Base-by-base conservation (phyloP, 331 rosid genomes). In the Dryas integrifolia region DNA sequence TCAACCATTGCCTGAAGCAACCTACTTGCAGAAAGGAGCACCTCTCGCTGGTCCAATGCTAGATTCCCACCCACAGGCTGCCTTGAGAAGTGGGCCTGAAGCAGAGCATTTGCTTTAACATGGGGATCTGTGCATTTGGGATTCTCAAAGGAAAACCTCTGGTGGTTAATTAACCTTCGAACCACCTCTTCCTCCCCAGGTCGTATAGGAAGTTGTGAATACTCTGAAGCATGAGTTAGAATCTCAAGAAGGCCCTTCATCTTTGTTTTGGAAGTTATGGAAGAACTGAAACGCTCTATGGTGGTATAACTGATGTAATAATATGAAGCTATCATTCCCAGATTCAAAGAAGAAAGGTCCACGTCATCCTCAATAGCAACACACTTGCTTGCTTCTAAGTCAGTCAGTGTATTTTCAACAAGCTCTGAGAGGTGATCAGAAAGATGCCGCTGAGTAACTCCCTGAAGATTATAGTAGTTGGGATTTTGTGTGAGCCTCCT, bases 401-500 rank as follows among this genome's bases (percentile, higher is more conserved):
- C 89, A 40, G 82, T 94, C 88, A 91, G 73, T 1, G 95, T 94
- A 65, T 86, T 82, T 66, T 94, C 98, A 67, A 94, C 92, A 80
- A 91, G 86, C 81, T 94, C 98, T 7, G 97, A 94, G 57, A 94
- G 96, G 85, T 89, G 90, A 80, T 94, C 98, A 51, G 97, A 94
- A 61, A 94, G 92, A 86, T 94, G 98, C 57, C 92, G 85, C 75
- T 88, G 96, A 76, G 95, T 91, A 82, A 91, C 96, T 70, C 98
- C 98, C 84, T 91, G 97, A 65, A 94, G 87, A 83, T 94, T 94
- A 84, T 94, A 94, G 49, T 94, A 94, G 85, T 91, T 94, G 63
- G 97, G 98, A 81, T 91, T 94, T 82, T 94, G 98, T 5, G 96
- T 74, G 46, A 94, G 97, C 92, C 97, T 86, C 83, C 97, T 80